Evolutionary conservation across 352 stramenopile genomes (phyloP), one percentile per base, ranked within the genome.

Genomic region (Blastocystis sp.): DNA sequence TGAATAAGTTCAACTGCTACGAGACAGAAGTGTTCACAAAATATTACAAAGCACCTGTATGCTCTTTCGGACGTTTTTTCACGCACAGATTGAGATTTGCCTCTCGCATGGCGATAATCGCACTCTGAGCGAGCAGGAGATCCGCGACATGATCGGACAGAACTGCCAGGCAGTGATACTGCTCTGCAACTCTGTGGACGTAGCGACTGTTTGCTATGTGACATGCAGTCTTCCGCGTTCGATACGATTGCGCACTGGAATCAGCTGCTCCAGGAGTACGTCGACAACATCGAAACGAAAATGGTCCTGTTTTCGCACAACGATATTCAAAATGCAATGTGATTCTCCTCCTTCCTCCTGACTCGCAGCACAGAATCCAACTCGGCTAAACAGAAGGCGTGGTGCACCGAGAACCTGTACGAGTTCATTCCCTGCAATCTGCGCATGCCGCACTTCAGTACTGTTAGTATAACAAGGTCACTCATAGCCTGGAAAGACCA

Each of bases 341-440:
- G 54, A 13, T 7, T 11, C 8, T 68, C 24, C 7, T 7, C 16
- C 18, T 34, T 26, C 26, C 11, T 9, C 30, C 30, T 68, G 18
- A 85, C n/a, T 39, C 37, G 30, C 68, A 85, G 73, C 26, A 18
- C 73, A 37, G 30, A 66, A 30, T 54, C 45, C 0, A 85, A 85
- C 56, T n/a, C 63, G 11, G 13, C 26, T 3, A 16, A 13, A 4
- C 20, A 69, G 43, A 68, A 85, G 73, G 39, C 37, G 11, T 85
- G 73, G 73, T 68, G 73, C 39, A 85, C 68, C 30, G 53, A 85
- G 39, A 85, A 85, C 50, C 30, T 45, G 20, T 85, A 85, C 56
- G 73, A 85, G 50, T 66, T 85, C n/a, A 85, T 85, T 18, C 53
- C 73, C 1, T 59, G 43, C 54, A 85, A 85, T 47, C 73, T 85